Percentiles rank a stretch among this genome's conserved stretches.
These are phyloP conservation scores for Echria macrotheca DNA, from an alignment of 495 filamentous ascomycete genomes.

Conservation along the genomic window DNA sequence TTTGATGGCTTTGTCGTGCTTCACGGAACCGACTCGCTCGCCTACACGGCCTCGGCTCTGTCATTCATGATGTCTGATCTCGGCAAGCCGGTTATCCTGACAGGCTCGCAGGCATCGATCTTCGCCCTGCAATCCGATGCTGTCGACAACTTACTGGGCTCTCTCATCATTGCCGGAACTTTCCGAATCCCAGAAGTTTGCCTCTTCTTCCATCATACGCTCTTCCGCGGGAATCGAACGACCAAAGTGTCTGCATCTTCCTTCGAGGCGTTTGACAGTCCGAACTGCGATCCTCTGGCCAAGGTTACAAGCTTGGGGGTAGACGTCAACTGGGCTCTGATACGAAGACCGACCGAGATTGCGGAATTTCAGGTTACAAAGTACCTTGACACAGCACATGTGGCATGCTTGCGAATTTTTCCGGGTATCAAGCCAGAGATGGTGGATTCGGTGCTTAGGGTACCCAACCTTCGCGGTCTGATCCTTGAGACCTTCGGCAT, in stretches of 20 bases:
- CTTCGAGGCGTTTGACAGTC: conserved; percentile 82
- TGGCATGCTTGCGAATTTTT: conserved; percentile 90
- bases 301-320: conserved; percentile 74
- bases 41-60: conserved; percentile 86
- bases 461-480: conserved; percentile 75
- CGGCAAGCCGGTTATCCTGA: conserved; percentile 87
- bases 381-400: conserved; percentile 77
- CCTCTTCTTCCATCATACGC: conserved; percentile 87
- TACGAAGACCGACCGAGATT: conserved; percentile 68
- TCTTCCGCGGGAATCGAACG: conserved; percentile 86
- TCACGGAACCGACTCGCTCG: conserved; percentile 92
- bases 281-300: conserved; percentile 76
- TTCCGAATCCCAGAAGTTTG: conserved; percentile 97
- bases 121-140: conserved; percentile 90
- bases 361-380: conserved; percentile 71
- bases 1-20: conserved; percentile 94
- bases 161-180: conserved; percentile 88
- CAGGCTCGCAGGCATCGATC: conserved; percentile 89
- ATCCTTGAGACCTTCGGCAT: conserved; percentile 94
- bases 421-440: conserved; percentile 93
- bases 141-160: conserved; percentile 90
- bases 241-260: conserved; percentile 86
- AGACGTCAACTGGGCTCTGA: conserved; percentile 76
- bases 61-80: conserved; percentile 93
- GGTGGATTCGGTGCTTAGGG: conserved; percentile 78